Base-by-base conservation (phyloP, 2,329 filamentous ascomycete species). In the Fonsecaea monophora region DNA sequence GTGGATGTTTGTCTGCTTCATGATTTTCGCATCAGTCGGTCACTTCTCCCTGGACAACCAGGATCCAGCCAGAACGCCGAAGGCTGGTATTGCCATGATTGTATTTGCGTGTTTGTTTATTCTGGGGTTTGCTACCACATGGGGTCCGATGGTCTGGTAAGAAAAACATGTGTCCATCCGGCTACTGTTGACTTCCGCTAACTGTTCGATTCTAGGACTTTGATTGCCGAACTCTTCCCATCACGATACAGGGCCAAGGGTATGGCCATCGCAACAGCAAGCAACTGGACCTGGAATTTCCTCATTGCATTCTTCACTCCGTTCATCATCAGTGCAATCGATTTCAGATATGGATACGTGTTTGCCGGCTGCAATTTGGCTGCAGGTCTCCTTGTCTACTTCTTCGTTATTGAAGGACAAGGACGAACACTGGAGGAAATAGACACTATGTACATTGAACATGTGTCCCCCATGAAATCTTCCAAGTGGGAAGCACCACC, bases 281-380 rank as follows among this genome's bases (percentile, higher is more conserved):
- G 90, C 45, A 94, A 94, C 79, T 94, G 91, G 91, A 77, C 80
- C 37, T 92, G 88, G 88, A 91, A 92, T 77, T 93, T 93, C 78
- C 78, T 90, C 73, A 82, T 91, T 70, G 87, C 86, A 0, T 94
- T 94, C 83, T 92, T 94, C 82, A 92, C 91, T 0, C 89, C 91
- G 0, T 93, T 92, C 78, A 93, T 94, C 76, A 90, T 88, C 1
- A 80, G 81, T 0, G 83, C 86, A 7, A 94, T 94, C 65, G 86
- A 91, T 73, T 94, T 90, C 78, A 84, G 84, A 18, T 92, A 93
- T 75, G 91, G 91, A 10, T 92, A 92, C 72, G 87, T 94, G 53
- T 94, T 94, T 75, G 90, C 90, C 0, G 88, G 83, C 0, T 92
- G 90, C 76, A 92, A 90, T 73, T 79, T 91, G 21, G 81, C 85